These are phyloP conservation scores for Ceratocystis colombiana DNA, from an alignment of 2,329 filamentous ascomycete genomes.

Conservation along the genomic window DNA sequence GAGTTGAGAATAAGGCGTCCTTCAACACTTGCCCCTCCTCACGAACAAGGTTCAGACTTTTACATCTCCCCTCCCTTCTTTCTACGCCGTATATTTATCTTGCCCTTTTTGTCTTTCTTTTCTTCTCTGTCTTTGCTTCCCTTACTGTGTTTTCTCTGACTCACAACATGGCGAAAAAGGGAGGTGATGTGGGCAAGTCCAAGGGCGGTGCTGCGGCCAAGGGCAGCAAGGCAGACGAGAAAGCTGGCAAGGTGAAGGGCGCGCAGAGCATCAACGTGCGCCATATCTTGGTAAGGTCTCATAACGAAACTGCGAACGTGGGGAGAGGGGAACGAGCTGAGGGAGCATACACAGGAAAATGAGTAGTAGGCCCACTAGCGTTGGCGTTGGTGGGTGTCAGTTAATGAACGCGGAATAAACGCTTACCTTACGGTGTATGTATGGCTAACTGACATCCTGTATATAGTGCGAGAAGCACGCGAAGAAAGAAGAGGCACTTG, in stretches of 20 bases:
- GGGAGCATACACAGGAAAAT: neutral
- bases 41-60: too few species aligned
- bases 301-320: constrained; percentile 22
- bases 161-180: constrained; percentile 22
- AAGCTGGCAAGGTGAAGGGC: constrained; percentile 43
- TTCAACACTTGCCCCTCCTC: too few species aligned
- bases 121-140: neutral
- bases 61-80: neutral
- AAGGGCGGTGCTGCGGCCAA: constrained; percentile 31
- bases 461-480: constrained; percentile 59
- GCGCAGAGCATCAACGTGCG: constrained; percentile 63
- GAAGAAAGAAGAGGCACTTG: constrained; percentile 67
- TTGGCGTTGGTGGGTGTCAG: neutral
- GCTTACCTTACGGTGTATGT: neutral
- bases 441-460: neutral
- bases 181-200: constrained; percentile 22
- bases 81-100: neutral
- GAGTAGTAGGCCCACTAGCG: neutral
- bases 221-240: constrained; percentile 35
- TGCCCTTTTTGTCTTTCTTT: constrained; percentile 6
- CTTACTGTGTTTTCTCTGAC: neutral
- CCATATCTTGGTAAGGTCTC: constrained; percentile 50
- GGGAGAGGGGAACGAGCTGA: neutral
- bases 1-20: neutral
- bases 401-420: neutral